These are phyloP conservation scores for Ambrosia trifida DNA, from an alignment of 129 eudicot genomes.

Conservation along the genomic window DNA sequence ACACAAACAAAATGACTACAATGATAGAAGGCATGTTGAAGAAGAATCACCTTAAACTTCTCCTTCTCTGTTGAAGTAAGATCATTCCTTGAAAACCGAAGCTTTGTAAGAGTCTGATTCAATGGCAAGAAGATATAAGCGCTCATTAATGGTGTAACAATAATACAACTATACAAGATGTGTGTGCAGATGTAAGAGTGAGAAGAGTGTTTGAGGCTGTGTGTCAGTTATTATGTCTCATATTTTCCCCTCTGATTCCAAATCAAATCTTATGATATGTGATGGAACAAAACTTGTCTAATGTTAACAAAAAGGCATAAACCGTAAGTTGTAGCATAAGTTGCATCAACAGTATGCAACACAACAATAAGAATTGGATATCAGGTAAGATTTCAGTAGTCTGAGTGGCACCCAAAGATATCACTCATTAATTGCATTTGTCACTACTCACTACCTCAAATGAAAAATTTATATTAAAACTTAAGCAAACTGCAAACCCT, in stretches of 20 bases:
- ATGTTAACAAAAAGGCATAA: background rate
- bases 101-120: slow-evolving; percentile 85
- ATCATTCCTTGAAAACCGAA: slow-evolving; percentile 77
- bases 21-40: background rate
- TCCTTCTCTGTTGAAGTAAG: slow-evolving; percentile 73
- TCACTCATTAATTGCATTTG: background rate
- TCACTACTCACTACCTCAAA: no score
- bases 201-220: background rate
- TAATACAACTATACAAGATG: background rate
- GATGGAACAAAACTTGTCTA: background rate
- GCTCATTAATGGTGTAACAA: background rate
- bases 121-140: slow-evolving; percentile 24
- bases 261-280: background rate
- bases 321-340: background rate
- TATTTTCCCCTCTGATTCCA: background rate
- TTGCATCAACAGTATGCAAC: background rate
- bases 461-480: background rate
- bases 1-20: background rate
- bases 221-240: background rate
- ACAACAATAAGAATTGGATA: background rate
- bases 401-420: background rate
- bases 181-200: background rate
- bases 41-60: slow-evolving; percentile 37
- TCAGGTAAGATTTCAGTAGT: background rate
- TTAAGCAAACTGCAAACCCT: background rate